These are phyloP conservation scores for Coemansia sp. DNA, from an alignment of 192 early-diverging fungal genomes.

Conservation along the genomic window DNA sequence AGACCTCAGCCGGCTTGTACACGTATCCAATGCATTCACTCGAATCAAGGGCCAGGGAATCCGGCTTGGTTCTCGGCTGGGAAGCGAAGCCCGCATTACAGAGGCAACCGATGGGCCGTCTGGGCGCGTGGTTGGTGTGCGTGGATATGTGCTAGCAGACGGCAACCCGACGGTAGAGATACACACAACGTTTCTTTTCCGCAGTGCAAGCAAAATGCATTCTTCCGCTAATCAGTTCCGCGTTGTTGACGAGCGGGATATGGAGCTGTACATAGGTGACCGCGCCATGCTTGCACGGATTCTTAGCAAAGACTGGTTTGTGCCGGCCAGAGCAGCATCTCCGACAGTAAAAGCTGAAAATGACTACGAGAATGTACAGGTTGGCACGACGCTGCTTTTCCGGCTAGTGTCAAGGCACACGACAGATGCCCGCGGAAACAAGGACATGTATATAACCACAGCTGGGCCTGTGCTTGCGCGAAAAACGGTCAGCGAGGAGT, in stretches of 20 bases:
- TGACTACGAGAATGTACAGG: background rate
- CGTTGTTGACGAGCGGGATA: constrained; percentile 70
- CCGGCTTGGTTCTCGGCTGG: constrained; percentile 65
- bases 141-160: constrained; percentile 64
- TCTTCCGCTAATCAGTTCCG: constrained; percentile 82
- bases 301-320: constrained; percentile 79
- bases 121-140: constrained; percentile 85
- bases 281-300: constrained; percentile 77
- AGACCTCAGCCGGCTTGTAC: constrained; percentile 83
- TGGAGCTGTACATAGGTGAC: constrained; percentile 64
- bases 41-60: constrained; percentile 65
- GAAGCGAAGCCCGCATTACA: constrained; percentile 73
- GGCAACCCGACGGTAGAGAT: constrained; percentile 71
- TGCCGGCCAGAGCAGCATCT: constrained; percentile 25
- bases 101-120: constrained; percentile 76
- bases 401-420: constrained; percentile 68
- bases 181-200: constrained; percentile 81
- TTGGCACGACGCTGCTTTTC: constrained; percentile 68
- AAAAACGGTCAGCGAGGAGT: constrained; percentile 41
- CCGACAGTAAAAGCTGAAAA: background rate
- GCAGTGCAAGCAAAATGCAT: constrained; percentile 59
- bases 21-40: constrained; percentile 86
- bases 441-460: constrained; percentile 58
- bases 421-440: constrained; percentile 59
- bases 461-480: constrained; percentile 63